Base-by-base conservation (phyloP, 805 yeast genomes). In the Sungouiella thailandica region DNA sequence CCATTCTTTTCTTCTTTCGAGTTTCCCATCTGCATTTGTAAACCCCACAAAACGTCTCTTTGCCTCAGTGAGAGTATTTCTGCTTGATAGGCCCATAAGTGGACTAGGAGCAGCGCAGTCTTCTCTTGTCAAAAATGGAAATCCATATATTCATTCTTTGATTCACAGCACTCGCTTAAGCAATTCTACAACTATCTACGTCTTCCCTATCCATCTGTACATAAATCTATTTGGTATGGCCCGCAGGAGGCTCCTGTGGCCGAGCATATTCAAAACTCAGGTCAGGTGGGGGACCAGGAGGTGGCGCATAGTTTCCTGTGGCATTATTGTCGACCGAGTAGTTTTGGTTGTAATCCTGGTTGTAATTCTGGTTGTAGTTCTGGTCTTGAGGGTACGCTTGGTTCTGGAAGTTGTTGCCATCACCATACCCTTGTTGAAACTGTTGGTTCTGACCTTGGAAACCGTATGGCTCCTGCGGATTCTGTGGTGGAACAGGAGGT, bases 331-430 rank as follows among this genome's bases (percentile, higher is more conserved):
- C 13, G 10, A 10, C 8, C 15, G 23, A 11, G 20, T 26, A 5
- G 19, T 6, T 26, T 17, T 10, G 24, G 24, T 8, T 12, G 24
- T 28, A 28, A 5, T 9, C 12, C 24, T 28, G 24, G 17, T 12
- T 12, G 24, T 17, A 28, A 16, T 9, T 24, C 24, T 28, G 31
- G 24, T 12, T 18, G 31, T 18, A 28, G 23, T 12, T 12, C 31
- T 28, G 31, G 24, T 23, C 33, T 10, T 30, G 23, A 7, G n/a
- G 14, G n/a, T 30, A 16, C 5, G 28, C 33, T 12, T 29, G 25
- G 23, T 28, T 17, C 15, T 28, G 9, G 5, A 5, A 5, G 14
- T 28, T 18, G 25, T 6, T 12, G 15, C 17, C 15, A 5, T 18
- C 18, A 9, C 22, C 22, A 9, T 19, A 19, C 7, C 22, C 22